Conservation (phyloP, 352 stramenopile genomes). For the Phytophthora pseudosyringae region DNA sequence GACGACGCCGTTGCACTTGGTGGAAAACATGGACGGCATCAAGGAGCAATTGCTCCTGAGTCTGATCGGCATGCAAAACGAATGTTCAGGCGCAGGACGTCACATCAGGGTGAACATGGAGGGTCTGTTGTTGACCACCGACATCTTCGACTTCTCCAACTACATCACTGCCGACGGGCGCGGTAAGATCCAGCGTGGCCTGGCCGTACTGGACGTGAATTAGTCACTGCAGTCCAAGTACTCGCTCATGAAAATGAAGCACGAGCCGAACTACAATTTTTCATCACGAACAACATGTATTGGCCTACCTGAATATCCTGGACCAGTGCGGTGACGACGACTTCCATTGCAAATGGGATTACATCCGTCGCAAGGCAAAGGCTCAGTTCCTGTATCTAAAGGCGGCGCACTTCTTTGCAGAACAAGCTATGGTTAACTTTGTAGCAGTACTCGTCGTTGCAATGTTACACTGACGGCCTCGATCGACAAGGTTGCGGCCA, state of each 20-base stretch:
- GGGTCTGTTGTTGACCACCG: slow-evolving; percentile 33
- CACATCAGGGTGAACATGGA: slow-evolving; percentile 40
- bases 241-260: slow-evolving; percentile 48
- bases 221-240: slow-evolving; percentile 43
- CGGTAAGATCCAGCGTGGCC: slow-evolving; percentile 45
- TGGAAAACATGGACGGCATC: slow-evolving; percentile 66
- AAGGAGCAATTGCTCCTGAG: slow-evolving; percentile 50
- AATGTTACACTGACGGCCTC: slow-evolving; percentile 35
- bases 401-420: slow-evolving; percentile 46
- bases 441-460: slow-evolving; percentile 45
- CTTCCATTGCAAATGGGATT: slow-evolving; percentile 14
- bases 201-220: slow-evolving; percentile 34
- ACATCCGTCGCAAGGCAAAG: slow-evolving; percentile 35
- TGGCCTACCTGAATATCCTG: slow-evolving; percentile 46
- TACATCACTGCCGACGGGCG: slow-evolving; percentile 24
- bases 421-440: slow-evolving; percentile 33
- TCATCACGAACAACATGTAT: slow-evolving; percentile 38
- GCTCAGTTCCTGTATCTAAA: slow-evolving; percentile 44
- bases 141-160: slow-evolving; percentile 44
- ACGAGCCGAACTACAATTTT: slow-evolving; percentile 32
- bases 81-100: slow-evolving; percentile 48
- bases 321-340: slow-evolving; percentile 12
- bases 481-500: slow-evolving; percentile 21
- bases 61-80: slow-evolving; percentile 53
- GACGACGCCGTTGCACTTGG: slow-evolving; percentile 43